Conservation (phyloP, 2,329 filamentous ascomycete genomes). For the Aspergillus sergii region DNA sequence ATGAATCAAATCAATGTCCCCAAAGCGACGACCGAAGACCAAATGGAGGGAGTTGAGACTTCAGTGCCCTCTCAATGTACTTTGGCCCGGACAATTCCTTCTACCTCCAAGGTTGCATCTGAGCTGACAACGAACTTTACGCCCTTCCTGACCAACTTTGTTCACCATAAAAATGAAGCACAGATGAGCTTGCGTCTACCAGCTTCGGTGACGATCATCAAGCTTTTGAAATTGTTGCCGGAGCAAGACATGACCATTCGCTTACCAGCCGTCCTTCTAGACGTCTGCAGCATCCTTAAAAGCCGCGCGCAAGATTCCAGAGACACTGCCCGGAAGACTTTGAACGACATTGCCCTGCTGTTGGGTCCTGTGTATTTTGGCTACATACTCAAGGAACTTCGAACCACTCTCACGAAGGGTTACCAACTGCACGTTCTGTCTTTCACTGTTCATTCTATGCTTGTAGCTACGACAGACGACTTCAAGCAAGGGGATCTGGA, state of each 20-base stretch:
- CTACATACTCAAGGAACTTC: conserved; percentile 90
- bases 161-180: conserved; percentile 92
- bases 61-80: conserved; percentile 36
- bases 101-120: conserved; percentile 65
- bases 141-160: conserved; percentile 76
- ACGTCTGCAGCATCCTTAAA: conserved; percentile 89
- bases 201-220: conserved; percentile 84
- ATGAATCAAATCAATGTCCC: conserved; percentile 37
- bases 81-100: conserved; percentile 68
- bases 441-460: conserved; percentile 89
- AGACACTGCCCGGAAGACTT: conserved; percentile 86
- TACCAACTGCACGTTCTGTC: conserved; percentile 95
- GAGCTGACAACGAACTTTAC: conserved; percentile 77
- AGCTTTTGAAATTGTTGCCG: conserved; percentile 80
- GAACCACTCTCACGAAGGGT: conserved; percentile 78
- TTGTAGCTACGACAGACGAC: conserved; percentile 72
- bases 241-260: conserved; percentile 70
- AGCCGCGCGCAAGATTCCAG: conserved; percentile 86
- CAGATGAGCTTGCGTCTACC: conserved; percentile 92
- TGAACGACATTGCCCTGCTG: conserved; percentile 79
- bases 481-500: conserved; percentile 83
- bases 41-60: conserved; percentile 33
- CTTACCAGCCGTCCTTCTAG: conserved; percentile 81
- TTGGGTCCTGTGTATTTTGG: conserved; percentile 82
- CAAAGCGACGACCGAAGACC: conserved; percentile 21